Percentiles rank a stretch among this genome's conserved stretches.
These are phyloP conservation scores for Talaromyces sp. DNA, from an alignment of 2,329 filamentous ascomycete species.

Conservation along the genomic window DNA sequence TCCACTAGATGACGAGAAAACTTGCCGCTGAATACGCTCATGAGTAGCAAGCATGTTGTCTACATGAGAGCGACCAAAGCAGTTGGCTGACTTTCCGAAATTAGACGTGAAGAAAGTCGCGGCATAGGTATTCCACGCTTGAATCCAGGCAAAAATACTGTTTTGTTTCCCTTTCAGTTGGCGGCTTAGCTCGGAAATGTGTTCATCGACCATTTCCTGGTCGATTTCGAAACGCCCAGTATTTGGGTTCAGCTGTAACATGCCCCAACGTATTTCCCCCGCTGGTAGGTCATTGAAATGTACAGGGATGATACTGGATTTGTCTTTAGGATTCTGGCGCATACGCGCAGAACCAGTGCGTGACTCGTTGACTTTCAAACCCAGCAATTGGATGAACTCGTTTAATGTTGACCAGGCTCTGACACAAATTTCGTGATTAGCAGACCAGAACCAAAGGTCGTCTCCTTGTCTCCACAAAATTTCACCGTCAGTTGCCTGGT, in stretches of 20 bases:
- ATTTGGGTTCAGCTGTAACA: conserved; percentile 50
- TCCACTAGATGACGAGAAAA: conserved; percentile 36
- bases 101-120: conserved; percentile 53
- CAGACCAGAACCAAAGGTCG: conserved; percentile 63
- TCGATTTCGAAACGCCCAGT: conserved; percentile 56
- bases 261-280: conserved; percentile 50
- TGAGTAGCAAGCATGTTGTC: conserved; percentile 51
- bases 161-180: conserved; percentile 53
- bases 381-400: neutral
- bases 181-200: conserved; percentile 54
- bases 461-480: conserved; percentile 49
- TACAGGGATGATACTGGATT: neutral
- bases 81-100: conserved; percentile 51
- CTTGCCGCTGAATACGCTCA: conserved; percentile 44
- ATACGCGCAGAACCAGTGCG: neutral
- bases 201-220: conserved; percentile 51
- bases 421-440: conserved; percentile 43
- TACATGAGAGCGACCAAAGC: conserved; percentile 51
- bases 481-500: neutral
- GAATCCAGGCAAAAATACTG: conserved; percentile 51
- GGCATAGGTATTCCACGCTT: conserved; percentile 56
- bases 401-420: conserved; percentile 51
- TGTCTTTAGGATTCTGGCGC: neutral
- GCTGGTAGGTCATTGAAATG: neutral
- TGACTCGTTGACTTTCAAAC: neutral